phyloP scores from a whole-genome alignment of 2,329 filamentous ascomycete genomes.

The Hyphodiscus sp. region DNA sequence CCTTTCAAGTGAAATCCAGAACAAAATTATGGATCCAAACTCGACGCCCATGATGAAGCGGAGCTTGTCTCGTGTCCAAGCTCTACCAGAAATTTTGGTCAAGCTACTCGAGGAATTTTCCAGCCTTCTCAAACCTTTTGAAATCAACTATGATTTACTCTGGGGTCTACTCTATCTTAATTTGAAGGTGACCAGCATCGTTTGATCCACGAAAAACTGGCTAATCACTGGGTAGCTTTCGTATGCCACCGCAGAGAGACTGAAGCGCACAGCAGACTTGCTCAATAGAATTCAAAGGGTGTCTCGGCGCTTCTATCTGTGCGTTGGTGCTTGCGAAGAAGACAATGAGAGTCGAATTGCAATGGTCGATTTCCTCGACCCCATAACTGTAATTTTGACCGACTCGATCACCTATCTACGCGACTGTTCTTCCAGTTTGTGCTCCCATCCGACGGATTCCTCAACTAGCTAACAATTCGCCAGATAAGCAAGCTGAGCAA shows the following conservation, averaged over 20 bases:
- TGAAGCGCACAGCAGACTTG: background rate
- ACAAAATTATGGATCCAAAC: background rate
- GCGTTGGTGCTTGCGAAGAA: background rate
- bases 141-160: background rate
- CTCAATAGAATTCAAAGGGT: background rate
- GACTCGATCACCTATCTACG: constrained; percentile 3
- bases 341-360: background rate
- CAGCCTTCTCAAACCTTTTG: background rate
- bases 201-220: background rate
- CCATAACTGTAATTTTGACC: background rate
- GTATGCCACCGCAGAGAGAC: background rate
- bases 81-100: background rate
- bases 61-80: background rate
- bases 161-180: background rate
- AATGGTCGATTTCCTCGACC: constrained; percentile 3
- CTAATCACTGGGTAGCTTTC: background rate
- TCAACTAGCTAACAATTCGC: background rate
- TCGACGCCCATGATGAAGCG: constrained; percentile 1
- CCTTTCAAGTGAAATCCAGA: constrained; percentile 1
- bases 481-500: background rate
- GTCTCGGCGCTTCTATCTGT: background rate
- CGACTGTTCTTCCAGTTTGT: background rate
- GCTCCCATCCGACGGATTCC: background rate
- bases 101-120: background rate
- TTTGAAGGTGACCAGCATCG: background rate